Evolutionary conservation across 2,329 filamentous ascomycete species (phyloP).

Genomic region (Sarocladium oryzae): DNA sequence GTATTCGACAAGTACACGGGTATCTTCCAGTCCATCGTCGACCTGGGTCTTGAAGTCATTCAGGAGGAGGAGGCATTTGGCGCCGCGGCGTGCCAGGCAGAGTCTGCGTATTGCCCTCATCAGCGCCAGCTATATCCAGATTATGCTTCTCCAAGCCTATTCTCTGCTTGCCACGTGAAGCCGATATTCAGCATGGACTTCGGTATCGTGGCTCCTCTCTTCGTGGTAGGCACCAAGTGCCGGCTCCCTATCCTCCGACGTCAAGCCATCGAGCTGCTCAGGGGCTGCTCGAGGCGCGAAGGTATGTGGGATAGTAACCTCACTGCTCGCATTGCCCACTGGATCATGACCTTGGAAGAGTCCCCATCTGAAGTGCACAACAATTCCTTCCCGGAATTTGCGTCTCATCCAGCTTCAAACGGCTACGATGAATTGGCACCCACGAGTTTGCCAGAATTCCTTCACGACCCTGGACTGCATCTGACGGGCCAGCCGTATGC

Average conservation of each 20-base stretch:
- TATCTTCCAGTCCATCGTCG: slow-evolving; percentile 49
- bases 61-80: slow-evolving; percentile 50
- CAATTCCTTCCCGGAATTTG: not conserved
- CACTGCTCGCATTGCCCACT: slow-evolving; percentile 46
- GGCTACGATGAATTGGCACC: not conserved
- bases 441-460: not conserved
- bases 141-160: slow-evolving; percentile 35
- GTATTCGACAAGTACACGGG: slow-evolving; percentile 49
- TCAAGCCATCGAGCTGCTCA: slow-evolving; percentile 55
- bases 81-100: slow-evolving; percentile 38
- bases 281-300: slow-evolving; percentile 54
- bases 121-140: slow-evolving; percentile 14
- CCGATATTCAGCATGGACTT: slow-evolving; percentile 58
- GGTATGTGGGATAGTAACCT: slow-evolving; percentile 65
- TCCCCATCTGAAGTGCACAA: slow-evolving; percentile 16
- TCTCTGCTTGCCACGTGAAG: slow-evolving; percentile 45
- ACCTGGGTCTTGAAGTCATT: slow-evolving; percentile 52
- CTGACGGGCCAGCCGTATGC: not conserved
- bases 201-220: slow-evolving; percentile 59
- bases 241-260: slow-evolving; percentile 49
- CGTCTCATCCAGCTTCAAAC: not conserved
- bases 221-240: slow-evolving; percentile 61
- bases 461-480: not conserved
- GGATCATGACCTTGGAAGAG: slow-evolving; percentile 51
- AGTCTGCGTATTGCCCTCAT: slow-evolving; percentile 34